Conservation (phyloP, 495 filamentous ascomycete species). For the Beverwykella pulmonaria region DNA sequence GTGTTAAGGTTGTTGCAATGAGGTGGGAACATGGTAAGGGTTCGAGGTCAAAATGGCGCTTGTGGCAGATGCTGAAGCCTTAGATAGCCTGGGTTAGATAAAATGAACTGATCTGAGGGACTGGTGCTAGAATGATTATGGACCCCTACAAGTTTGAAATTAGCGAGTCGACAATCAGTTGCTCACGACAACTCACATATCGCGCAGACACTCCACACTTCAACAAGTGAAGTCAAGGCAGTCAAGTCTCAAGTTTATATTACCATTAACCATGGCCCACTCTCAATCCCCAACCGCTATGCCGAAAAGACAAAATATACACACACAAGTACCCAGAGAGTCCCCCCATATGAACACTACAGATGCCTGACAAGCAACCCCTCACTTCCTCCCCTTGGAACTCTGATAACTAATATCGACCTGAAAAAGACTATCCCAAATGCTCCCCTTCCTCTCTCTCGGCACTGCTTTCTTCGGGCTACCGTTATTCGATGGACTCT, state of each 20-base stretch:
- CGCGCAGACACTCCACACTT: background rate
- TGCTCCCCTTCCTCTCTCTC: slow-evolving; percentile 21
- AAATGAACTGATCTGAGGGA: background rate
- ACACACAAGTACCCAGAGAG: background rate
- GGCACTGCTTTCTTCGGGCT: slow-evolving; percentile 30
- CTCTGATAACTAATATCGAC: slow-evolving; percentile 42
- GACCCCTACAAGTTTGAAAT: background rate
- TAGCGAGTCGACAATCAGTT: no score
- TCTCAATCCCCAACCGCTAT: background rate
- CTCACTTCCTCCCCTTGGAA: slow-evolving; percentile 36
- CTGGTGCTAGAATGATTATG: no score
- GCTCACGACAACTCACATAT: background rate
- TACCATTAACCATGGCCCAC: background rate
- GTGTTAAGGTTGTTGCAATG: slow-evolving; percentile 57
- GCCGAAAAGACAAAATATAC: background rate
- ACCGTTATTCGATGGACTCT: slow-evolving; percentile 11
- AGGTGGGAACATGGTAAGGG: background rate
- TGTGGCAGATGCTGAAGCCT: background rate
- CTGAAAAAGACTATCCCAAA: slow-evolving; percentile 44
- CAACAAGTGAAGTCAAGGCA: background rate
- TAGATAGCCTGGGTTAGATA: background rate
- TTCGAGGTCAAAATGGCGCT: background rate
- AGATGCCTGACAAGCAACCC: background rate
- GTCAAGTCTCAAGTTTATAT: background rate
- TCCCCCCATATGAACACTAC: background rate